phyloP scores from a whole-genome alignment of 306 rosid species.

The Argentina anserina region DNA sequence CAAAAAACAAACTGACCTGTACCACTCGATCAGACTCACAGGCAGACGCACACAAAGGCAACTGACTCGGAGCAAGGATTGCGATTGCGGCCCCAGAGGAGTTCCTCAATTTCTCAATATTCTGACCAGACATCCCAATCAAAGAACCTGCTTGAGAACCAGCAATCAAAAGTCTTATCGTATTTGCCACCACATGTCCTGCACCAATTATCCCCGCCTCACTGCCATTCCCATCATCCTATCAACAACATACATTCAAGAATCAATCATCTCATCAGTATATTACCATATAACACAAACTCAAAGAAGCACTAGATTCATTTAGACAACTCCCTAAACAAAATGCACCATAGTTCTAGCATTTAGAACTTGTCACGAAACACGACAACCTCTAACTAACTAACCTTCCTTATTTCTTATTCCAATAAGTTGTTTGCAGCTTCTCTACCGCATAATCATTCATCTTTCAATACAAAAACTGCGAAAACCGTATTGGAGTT shows the following conservation, averaged over 20 bases:
- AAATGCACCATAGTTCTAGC: not conserved
- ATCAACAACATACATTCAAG: constrained; percentile 20
- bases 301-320: not conserved
- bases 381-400: no score
- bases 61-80: constrained; percentile 76
- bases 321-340: not conserved
- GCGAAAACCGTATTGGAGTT: not conserved
- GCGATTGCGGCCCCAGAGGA: constrained; percentile 78
- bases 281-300: constrained; percentile 2
- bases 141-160: constrained; percentile 94
- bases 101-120: constrained; percentile 82
- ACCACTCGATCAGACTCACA: constrained; percentile 95
- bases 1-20: constrained; percentile 52
- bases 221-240: constrained; percentile 72
- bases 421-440: no score
- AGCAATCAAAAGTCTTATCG: constrained; percentile 89
- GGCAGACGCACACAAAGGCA: constrained; percentile 94
- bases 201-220: constrained; percentile 57
- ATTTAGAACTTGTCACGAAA: no score
- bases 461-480: not conserved
- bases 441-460: not conserved
- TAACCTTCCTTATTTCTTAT: no score
- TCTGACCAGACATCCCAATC: constrained; percentile 91
- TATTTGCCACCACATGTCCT: constrained; percentile 86
- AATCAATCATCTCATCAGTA: constrained; percentile 5